A percentile compares a stretch with the other conserved stretches of the same genome.
Conservation (phyloP, 192 early-diverging fungal species). For the Globomyces pollinis-pini region DNA sequence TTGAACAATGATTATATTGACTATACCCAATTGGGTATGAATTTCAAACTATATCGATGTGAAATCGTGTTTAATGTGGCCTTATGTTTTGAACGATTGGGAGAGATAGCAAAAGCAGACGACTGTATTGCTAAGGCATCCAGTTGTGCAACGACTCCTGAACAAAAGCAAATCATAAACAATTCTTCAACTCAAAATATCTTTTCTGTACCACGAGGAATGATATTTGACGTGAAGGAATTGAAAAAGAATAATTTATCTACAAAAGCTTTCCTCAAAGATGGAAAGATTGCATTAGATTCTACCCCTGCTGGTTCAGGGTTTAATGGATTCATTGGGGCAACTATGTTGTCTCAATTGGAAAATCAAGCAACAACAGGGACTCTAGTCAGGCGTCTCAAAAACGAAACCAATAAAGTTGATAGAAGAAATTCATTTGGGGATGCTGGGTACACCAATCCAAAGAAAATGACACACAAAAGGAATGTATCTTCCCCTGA, state of each 20-base stretch:
- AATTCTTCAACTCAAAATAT: not conserved
- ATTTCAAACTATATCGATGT: conserved; percentile 79
- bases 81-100: conserved; percentile 67
- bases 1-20: conserved; percentile 81
- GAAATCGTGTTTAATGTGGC: conserved; percentile 88
- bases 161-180: not conserved
- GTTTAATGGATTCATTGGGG: not conserved
- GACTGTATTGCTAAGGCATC: not conserved
- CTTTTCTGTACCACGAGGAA: not conserved
- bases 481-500: not conserved
- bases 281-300: not conserved
- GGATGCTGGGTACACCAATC: not conserved
- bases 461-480: too few relatives aligned
- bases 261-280: not conserved
- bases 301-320: not conserved
- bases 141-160: not conserved
- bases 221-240: not conserved
- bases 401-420: not conserved
- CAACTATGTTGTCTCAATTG: not conserved
- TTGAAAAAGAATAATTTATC: not conserved
- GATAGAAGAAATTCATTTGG: not conserved
- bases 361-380: not conserved
- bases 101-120: conserved; percentile 24
- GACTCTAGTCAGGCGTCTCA: not conserved
- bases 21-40: conserved; percentile 89